Base-by-base conservation (phyloP, 768 basidiomycete genomes). In the Pleurotus tuber-regium region DNA sequence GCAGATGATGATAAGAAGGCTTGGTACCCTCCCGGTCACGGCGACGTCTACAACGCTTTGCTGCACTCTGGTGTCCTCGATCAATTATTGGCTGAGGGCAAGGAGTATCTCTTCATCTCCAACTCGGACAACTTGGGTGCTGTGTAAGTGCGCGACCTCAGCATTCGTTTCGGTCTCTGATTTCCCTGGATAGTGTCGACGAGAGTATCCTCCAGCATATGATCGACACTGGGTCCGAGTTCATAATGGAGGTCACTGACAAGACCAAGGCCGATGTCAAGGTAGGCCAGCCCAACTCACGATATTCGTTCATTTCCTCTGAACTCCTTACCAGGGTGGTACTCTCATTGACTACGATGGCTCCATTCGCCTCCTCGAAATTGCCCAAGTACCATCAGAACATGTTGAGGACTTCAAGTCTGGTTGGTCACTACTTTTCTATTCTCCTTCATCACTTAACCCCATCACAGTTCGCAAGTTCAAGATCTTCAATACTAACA, bases 11-110 rank as follows among this genome's bases (percentile, higher is more conserved):
- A 95, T 76, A 93, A 96, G 80, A 82, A 82, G 65, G 74, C 84
- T 71, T 98, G 95, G 93, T 98, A 97, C 78, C 93, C 95, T 50
- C 92, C 95, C 44, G 94, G 95, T 59, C 95, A 98, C 75, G 94
- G 95, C 66, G 94, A 98, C 70, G 73, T 98, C 63, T 98, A 94
- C 75, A 92, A 95, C 61, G 92, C 94, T 29, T 77, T 98, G 56
- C 71, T 83, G 62, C 93, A 94, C 71, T 92, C 89, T 19, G 93
- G 95, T 56, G 84, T 94, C 46, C 79, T 98, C 57, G 92, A 96
- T 64, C 86, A 91, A 70, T 80, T 98, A 36, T 72, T 98, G 50
- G 75, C 86, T 9, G 88, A 91, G 58, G 95, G 95, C 69, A 97
- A 96, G 69, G 92, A 98, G 72, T 98, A 96, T 72, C 82, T 97